A percentile compares a stretch with the other conserved stretches of the same genome.
Conservation (phyloP, 2,329 filamentous ascomycete species). For the Spiromastix sp. region DNA sequence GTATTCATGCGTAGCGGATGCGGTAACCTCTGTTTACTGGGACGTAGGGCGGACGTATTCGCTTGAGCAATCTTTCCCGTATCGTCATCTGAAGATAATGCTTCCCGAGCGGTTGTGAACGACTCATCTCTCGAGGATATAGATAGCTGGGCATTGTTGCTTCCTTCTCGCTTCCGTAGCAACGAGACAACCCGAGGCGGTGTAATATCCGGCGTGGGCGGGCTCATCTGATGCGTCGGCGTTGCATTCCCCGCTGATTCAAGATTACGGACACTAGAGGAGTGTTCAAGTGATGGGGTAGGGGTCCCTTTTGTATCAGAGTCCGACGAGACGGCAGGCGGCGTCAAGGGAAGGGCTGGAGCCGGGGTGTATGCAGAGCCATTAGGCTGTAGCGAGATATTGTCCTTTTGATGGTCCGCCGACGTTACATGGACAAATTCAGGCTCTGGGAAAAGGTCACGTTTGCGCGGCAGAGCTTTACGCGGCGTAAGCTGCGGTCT, state of each 20-base stretch:
- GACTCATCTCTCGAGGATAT: slow-evolving; percentile 55
- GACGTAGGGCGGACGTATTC: slow-evolving; percentile 13
- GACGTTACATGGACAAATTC: slow-evolving; percentile 9
- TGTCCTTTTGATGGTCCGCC: slow-evolving; percentile 14
- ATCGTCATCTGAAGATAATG: slow-evolving; percentile 53
- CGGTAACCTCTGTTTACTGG: slow-evolving; percentile 12
- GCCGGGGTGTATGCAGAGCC: slow-evolving; percentile 14
- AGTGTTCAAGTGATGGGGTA: slow-evolving; percentile 8
- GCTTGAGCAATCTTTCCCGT: slow-evolving; percentile 23
- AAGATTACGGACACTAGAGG: no score
- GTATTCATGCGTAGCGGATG: slow-evolving; percentile 11
- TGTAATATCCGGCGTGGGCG: slow-evolving; percentile 66
- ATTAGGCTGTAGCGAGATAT: slow-evolving; percentile 12
- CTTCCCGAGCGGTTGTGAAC: slow-evolving; percentile 61
- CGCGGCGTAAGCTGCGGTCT: slow-evolving; percentile 28
- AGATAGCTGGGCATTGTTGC: slow-evolving; percentile 42
- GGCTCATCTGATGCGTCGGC: slow-evolving; percentile 55
- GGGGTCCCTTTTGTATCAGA: slow-evolving; percentile 16
- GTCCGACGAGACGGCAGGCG: slow-evolving; percentile 19
- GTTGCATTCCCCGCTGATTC: slow-evolving; percentile 33
- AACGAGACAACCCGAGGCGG: slow-evolving; percentile 44
- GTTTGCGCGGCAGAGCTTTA: slow-evolving; percentile 29
- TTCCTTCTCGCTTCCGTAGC: slow-evolving; percentile 23
- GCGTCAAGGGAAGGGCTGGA: slow-evolving; percentile 28
- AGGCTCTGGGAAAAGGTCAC: slow-evolving; percentile 16